Evolutionary conservation across 148 eudicot species (phyloP).

Genomic region (Mesembryanthemum crystallinum): DNA sequence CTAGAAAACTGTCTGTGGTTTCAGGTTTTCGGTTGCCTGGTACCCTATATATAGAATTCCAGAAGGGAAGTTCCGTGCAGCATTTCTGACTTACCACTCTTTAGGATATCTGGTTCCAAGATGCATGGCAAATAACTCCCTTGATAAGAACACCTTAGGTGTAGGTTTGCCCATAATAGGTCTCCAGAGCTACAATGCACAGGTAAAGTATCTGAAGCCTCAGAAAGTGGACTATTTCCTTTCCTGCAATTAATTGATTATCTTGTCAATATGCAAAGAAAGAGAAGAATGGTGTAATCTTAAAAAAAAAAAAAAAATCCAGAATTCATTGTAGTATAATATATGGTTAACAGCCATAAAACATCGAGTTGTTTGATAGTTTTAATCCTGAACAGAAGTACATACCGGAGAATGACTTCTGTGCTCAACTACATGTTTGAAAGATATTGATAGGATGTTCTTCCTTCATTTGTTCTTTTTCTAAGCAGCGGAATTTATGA

Average conservation of each 20-base stretch:
- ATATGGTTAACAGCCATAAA: background rate
- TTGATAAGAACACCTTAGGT: constrained; percentile 18
- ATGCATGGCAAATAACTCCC: constrained; percentile 17
- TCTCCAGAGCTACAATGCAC: constrained; percentile 50
- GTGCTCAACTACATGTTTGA: background rate
- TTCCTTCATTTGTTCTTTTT: background rate
- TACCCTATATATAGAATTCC: constrained; percentile 61
- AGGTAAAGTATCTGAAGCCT: constrained; percentile 30
- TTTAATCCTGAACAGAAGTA: background rate
- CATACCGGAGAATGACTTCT: background rate
- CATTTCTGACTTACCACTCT: constrained; percentile 60
- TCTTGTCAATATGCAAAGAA: background rate
- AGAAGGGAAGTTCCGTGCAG: constrained; percentile 49
- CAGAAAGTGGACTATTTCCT: background rate
- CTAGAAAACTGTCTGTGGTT: background rate
- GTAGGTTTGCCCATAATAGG: constrained; percentile 48
- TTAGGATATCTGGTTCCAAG: constrained; percentile 40
- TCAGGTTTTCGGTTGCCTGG: constrained; percentile 64
- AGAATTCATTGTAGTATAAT: background rate
- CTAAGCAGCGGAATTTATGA: background rate
- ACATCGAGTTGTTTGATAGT: background rate
- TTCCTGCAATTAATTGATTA: background rate
- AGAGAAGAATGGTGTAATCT: background rate
- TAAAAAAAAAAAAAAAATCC: no score
- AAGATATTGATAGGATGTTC: background rate